These are phyloP conservation scores for Zygosaccharomyces kombuchaensis DNA, from an alignment of 805 yeast genomes.

Conservation along the genomic window DNA sequence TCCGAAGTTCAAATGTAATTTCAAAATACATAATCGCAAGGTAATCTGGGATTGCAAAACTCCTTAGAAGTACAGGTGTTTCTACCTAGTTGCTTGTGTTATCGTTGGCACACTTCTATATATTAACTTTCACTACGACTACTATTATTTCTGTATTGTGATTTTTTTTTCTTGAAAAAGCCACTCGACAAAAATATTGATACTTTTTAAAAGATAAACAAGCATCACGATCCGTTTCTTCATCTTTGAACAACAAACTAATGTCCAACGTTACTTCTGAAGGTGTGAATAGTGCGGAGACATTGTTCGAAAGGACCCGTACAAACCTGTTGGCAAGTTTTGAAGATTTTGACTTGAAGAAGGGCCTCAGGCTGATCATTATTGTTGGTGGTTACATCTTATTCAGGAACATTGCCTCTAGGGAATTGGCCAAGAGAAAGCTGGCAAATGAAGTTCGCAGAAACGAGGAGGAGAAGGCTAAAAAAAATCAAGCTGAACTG, in stretches of 20 bases:
- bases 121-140: neutral
- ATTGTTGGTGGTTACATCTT: conserved; percentile 62
- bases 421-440: conserved; percentile 55
- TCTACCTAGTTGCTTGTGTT: too few species aligned
- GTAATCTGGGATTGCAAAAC: too few species aligned
- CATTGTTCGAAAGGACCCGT: conserved; percentile 14
- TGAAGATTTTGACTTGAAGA: conserved; percentile 17
- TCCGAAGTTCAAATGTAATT: too few species aligned
- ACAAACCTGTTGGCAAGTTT: conserved; percentile 19
- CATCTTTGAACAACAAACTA: neutral
- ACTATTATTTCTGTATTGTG: neutral
- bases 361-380: conserved; percentile 35
- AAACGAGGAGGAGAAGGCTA: conserved; percentile 25
- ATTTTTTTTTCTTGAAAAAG: neutral
- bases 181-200: neutral
- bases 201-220: neutral
- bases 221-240: neutral
- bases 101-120: too few species aligned
- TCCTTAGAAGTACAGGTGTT: too few species aligned
- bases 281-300: neutral
- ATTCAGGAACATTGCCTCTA: conserved; percentile 51
- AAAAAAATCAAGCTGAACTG: conserved; percentile 35
- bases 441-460: conserved; percentile 46
- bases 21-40: too few species aligned
- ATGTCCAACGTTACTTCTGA: conserved; percentile 1